These are phyloP conservation scores for Collybia mongolica DNA, from an alignment of 768 basidiomycete species.

Conservation along the genomic window DNA sequence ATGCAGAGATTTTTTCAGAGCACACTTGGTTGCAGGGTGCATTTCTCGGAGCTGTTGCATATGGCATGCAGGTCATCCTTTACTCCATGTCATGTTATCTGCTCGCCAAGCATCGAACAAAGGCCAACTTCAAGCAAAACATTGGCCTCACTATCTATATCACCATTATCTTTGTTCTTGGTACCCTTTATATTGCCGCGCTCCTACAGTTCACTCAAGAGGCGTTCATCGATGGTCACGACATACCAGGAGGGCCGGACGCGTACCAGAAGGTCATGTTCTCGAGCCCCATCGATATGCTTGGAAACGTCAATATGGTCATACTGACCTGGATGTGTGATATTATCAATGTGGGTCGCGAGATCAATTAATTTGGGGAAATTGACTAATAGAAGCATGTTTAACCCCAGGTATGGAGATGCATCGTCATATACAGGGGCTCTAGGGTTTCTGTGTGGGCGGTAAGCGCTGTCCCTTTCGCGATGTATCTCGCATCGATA, in stretches of 20 bases:
- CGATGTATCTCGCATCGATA: constrained; percentile 4
- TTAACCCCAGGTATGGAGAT: constrained; percentile 7
- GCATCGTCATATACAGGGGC: constrained; percentile 3
- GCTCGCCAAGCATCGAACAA: not conserved
- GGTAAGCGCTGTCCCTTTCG: constrained; percentile 2
- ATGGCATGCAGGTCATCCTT: constrained; percentile 9
- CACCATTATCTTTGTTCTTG: constrained; percentile 17
- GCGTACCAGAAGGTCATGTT: constrained; percentile 12
- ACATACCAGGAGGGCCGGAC: constrained; percentile 18
- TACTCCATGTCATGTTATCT: not conserved
- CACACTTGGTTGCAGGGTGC: not conserved
- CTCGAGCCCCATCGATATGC: constrained; percentile 12
- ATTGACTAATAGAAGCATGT: not conserved
- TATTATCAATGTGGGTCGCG: constrained; percentile 6
- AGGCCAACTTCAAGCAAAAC: not conserved
- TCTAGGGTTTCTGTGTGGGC: constrained; percentile 2
- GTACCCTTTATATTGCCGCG: constrained; percentile 14
- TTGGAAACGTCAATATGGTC: constrained; percentile 10
- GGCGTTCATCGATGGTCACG: constrained; percentile 19
- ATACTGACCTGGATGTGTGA: constrained; percentile 11
- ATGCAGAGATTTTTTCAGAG: not conserved
- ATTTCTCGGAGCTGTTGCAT: not conserved
- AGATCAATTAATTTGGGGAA: not conserved
- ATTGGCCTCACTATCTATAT: constrained; percentile 14
- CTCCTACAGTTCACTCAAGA: constrained; percentile 17